Percentiles rank a stretch among this genome's conserved stretches.
Evolutionary conservation across 2,329 filamentous ascomycete genomes (phyloP).

Genomic region (Microcera coccophila): DNA sequence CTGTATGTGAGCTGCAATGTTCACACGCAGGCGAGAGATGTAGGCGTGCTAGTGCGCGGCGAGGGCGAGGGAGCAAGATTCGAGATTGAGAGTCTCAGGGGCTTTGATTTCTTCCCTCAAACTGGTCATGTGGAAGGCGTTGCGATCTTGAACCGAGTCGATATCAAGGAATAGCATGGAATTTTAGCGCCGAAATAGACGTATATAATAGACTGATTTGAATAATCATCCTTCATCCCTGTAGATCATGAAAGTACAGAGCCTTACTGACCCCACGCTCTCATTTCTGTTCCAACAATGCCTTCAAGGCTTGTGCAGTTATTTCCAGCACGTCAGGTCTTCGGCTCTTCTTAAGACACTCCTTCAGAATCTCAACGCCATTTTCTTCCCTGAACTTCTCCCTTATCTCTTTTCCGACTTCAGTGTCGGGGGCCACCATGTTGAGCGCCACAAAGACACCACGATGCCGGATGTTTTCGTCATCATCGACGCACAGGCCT

Average conservation of each 20-base stretch:
- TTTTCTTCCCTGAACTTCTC: slow-evolving; percentile 58
- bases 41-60: slow-evolving; percentile 80
- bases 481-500: slow-evolving; percentile 70
- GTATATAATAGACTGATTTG: slow-evolving; percentile 8
- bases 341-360: slow-evolving; percentile 64
- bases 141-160: slow-evolving; percentile 58
- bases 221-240: background rate
- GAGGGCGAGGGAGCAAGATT: slow-evolving; percentile 54
- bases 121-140: slow-evolving; percentile 68
- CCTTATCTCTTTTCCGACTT: slow-evolving; percentile 58
- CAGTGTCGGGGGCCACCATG: slow-evolving; percentile 63
- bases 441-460: slow-evolving; percentile 75
- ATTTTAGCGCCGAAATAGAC: background rate
- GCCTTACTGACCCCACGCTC: slow-evolving; percentile 1
- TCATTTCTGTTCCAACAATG: slow-evolving; percentile 47
- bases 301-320: slow-evolving; percentile 69
- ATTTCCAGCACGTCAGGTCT: slow-evolving; percentile 67
- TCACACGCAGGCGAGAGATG: slow-evolving; percentile 91
- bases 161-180: slow-evolving; percentile 27
- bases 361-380: slow-evolving; percentile 65
- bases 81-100: slow-evolving; percentile 82
- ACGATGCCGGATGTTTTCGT: slow-evolving; percentile 64
- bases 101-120: slow-evolving; percentile 98
- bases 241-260: background rate
- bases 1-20: slow-evolving; percentile 98